A percentile compares a stretch with the other conserved stretches of the same genome.
These are phyloP conservation scores for Sclerotinia trifoliorum DNA, from an alignment of 2,329 filamentous ascomycete species.

Conservation along the genomic window DNA sequence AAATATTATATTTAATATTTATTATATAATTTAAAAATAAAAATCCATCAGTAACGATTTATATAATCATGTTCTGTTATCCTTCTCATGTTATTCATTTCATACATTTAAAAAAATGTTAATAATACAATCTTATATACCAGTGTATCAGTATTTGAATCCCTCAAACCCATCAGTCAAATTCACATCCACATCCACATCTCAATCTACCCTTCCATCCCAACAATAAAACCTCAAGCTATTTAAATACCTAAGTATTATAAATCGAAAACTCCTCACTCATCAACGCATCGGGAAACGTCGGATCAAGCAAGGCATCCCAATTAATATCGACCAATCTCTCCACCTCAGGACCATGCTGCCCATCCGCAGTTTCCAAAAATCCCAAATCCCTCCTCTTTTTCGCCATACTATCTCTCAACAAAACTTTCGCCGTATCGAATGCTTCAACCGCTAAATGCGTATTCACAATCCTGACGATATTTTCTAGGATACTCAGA, in stretches of 20 bases:
- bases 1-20: too few species aligned
- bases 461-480: conserved; percentile 25
- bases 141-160: neutral
- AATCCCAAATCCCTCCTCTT: conserved; percentile 26
- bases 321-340: conserved; percentile 27
- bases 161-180: neutral
- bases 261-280: conserved; percentile 19
- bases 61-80: too few species aligned
- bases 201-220: neutral
- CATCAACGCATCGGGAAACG: conserved; percentile 17
- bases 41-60: too few species aligned
- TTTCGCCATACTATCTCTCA: conserved; percentile 28
- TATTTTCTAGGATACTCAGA: conserved; percentile 29
- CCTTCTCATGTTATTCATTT: too few species aligned
- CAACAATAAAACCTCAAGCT: neutral
- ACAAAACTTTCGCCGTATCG: conserved; percentile 30
- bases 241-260: neutral
- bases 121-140: neutral
- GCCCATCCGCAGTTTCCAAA: conserved; percentile 24
- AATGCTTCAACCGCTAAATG: conserved; percentile 31
- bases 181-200: rapidly evolving
- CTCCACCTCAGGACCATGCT: conserved; percentile 17
- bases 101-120: too few species aligned
- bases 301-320: conserved; percentile 32
- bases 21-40: too few species aligned